Percentiles rank a stretch among this genome's conserved stretches.
Conservation (phyloP, 768 basidiomycete genomes). For the Hypholoma fasciculare region DNA sequence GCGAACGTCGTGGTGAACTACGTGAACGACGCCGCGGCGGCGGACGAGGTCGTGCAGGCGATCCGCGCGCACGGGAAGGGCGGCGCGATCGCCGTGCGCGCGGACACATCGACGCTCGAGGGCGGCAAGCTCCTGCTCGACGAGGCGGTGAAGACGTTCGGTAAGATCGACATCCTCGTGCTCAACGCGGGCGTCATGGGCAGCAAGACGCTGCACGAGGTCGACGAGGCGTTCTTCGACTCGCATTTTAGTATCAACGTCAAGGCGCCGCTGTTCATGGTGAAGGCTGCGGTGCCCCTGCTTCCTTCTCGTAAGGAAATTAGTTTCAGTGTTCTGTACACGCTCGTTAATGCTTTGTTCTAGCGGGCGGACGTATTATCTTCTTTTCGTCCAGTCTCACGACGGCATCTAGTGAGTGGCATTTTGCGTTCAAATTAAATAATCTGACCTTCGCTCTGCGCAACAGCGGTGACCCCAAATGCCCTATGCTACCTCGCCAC, state of each 20-base stretch:
- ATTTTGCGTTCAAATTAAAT: neutral
- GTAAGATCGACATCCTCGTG: slow-evolving; percentile 57
- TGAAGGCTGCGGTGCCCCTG: slow-evolving; percentile 43
- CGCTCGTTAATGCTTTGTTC: neutral
- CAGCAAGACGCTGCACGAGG: slow-evolving; percentile 44
- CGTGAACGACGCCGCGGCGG: slow-evolving; percentile 37
- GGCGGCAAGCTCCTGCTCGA: slow-evolving; percentile 49
- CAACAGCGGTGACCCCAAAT: slow-evolving; percentile 41
- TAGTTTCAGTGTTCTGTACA: neutral
- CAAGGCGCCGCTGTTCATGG: slow-evolving; percentile 58
- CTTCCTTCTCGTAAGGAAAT: slow-evolving; percentile 41
- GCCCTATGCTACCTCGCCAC: slow-evolving; percentile 53
- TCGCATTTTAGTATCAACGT: slow-evolving; percentile 54
- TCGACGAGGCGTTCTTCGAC: slow-evolving; percentile 55
- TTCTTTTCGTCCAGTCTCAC: slow-evolving; percentile 58
- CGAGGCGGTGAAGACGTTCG: slow-evolving; percentile 47
- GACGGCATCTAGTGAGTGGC: slow-evolving; percentile 32
- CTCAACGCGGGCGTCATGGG: slow-evolving; percentile 62
- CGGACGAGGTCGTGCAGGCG: slow-evolving; percentile 44
- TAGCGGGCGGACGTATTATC: slow-evolving; percentile 55
- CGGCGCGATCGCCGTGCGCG: slow-evolving; percentile 50
- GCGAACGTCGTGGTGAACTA: slow-evolving; percentile 63
- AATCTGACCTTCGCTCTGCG: neutral
- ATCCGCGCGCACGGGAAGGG: slow-evolving; percentile 46
- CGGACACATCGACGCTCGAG: slow-evolving; percentile 49